Conservation (phyloP, 768 basidiomycete species). For the Calocera viscosa region DNA sequence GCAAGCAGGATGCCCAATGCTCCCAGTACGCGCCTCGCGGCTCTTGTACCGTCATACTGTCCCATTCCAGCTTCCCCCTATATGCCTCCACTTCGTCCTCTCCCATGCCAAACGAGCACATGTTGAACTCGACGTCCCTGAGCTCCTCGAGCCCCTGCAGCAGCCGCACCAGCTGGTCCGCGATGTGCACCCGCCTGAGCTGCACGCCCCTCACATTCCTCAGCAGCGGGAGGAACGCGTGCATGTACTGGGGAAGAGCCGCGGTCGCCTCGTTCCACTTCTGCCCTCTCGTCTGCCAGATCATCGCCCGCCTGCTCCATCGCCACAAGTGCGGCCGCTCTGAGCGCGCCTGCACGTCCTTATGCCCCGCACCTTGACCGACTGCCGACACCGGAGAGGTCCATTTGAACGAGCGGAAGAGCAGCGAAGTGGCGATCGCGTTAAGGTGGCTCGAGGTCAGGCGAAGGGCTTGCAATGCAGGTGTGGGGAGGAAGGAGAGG, state of each 20-base stretch:
- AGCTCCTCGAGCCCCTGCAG: neutral
- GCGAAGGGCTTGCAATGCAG: neutral
- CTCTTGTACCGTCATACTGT: neutral
- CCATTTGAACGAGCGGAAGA: neutral
- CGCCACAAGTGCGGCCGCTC: neutral
- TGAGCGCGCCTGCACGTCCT: neutral
- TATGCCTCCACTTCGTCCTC: neutral
- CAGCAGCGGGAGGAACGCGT: neutral
- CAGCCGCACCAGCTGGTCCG: neutral
- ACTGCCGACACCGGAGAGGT: neutral
- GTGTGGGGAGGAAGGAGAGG: neutral
- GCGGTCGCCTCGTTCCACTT: neutral
- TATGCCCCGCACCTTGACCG: neutral
- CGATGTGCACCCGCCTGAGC: neutral
- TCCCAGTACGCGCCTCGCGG: neutral
- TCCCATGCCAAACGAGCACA: neutral
- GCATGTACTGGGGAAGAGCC: neutral
- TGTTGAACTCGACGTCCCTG: neutral
- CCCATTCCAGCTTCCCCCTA: neutral
- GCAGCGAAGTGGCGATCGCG: neutral
- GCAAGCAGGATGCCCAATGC: neutral
- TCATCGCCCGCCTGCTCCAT: neutral
- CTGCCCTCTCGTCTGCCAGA: neutral
- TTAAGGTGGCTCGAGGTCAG: neutral
- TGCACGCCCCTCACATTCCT: neutral